Percentiles rank a stretch among this genome's conserved stretches.
phyloP scores from a whole-genome alignment of 225 moss, liverwort and hornwort species.

The Physcomitrium patens region DNA sequence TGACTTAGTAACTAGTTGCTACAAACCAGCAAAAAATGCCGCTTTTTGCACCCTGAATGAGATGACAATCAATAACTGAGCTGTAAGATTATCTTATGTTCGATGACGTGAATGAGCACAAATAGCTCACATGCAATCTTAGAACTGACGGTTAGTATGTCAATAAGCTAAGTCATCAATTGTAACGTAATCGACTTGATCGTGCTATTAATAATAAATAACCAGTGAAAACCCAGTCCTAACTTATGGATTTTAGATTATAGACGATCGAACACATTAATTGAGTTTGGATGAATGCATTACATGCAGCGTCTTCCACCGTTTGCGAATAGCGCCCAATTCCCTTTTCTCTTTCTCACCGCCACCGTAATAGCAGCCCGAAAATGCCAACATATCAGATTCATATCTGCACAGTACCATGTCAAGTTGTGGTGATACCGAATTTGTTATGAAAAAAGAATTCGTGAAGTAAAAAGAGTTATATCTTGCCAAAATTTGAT shows the following conservation, averaged over 20 bases:
- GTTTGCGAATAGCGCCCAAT: constrained; percentile 80
- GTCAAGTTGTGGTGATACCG: neutral
- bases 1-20: neutral
- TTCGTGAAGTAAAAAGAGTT: neutral
- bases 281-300: neutral
- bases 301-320: constrained; percentile 91
- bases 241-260: neutral
- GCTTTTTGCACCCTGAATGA: neutral
- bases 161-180: too few species aligned
- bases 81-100: neutral
- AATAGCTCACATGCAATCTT: neutral
- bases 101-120: neutral
- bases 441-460: neutral
- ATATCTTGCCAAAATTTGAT: neutral
- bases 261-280: constrained; percentile 2
- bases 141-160: neutral
- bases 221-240: neutral
- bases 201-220: neutral
- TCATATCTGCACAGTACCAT: constrained; percentile 66
- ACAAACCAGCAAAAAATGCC: neutral
- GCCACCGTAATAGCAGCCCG: constrained; percentile 95
- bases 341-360: constrained; percentile 77
- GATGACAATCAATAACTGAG: neutral
- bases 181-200: neutral
- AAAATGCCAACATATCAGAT: constrained; percentile 98